Base-by-base conservation (phyloP, 202 grass and related monocot genomes). In the Brachypodium distachyon region DNA sequence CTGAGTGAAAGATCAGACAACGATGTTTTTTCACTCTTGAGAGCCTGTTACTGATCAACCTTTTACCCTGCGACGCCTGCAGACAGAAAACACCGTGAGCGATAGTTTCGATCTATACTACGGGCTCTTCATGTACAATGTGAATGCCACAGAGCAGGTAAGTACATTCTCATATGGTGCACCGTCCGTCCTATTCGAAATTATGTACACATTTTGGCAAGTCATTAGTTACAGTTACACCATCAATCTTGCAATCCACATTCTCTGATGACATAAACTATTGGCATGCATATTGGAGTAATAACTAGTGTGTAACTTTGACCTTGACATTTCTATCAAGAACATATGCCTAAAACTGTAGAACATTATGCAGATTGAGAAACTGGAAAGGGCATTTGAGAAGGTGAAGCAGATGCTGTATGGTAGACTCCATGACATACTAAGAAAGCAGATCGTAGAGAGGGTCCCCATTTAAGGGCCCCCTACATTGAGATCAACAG, bases 101-200 rank as follows among this genome's bases (percentile, higher is more conserved):
- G 91, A 93, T 50, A 88, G 87, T 73, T 88, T 90, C 2, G 85
- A 93, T 60, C 75, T 93, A 1, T 93, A 93, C 67, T 88, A 90
- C 0, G 87, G 91, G 9, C 87, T 93, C 50, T 90, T 88, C 70
- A 88, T 93, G 91, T 93, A 93, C 78, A 93, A 90, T 70, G 43
- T 93, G 19, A 83, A 90, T 27, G 87, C 85, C 44, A 86, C 87
- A 31, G 87, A 93, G 28, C 91, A 93, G 82, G 91, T 58, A 90
- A 85, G 91, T 81, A 17, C 4, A 16, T 9, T 70, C 3, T 61
- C 42, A 19, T 23, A 19, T 28, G 3, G 29, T 17, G 27, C 14
- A 5, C 12, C 12, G 27, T 52, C 16, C 1, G 0, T 3, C 10
- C 34, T 42, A 52, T 47, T 6, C 38, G 14, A 57, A 74, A 74